These are phyloP conservation scores for Monosporascus cannonballus DNA, from an alignment of 2,329 filamentous ascomycete genomes.

Conservation along the genomic window DNA sequence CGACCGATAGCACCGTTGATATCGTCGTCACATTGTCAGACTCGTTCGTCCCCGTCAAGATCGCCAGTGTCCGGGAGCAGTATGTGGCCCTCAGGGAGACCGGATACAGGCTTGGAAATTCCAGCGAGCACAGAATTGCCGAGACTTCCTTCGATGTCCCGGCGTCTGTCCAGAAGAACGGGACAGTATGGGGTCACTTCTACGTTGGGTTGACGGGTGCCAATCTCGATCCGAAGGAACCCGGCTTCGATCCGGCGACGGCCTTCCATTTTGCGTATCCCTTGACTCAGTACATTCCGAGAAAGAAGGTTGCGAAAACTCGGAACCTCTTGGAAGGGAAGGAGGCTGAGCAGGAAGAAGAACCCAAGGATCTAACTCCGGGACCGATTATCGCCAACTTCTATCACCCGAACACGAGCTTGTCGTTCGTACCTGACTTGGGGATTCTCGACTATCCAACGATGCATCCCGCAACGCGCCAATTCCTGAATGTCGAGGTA, in stretches of 20 bases:
- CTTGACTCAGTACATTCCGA: conserved; percentile 81
- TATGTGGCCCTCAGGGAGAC: conserved; percentile 74
- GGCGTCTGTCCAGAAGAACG: conserved; percentile 77
- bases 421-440: conserved; percentile 78
- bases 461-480: conserved; percentile 67
- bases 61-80: conserved; percentile 59
- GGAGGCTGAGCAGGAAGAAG: conserved; percentile 41
- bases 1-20: conserved; percentile 70
- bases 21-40: conserved; percentile 80
- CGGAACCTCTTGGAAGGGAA: conserved; percentile 71
- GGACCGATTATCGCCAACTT: conserved; percentile 74
- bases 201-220: conserved; percentile 75
- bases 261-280: conserved; percentile 83
- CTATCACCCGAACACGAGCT: conserved; percentile 91
- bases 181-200: conserved; percentile 92
- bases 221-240: conserved; percentile 66
- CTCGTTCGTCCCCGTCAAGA: conserved; percentile 60
- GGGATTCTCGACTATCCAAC: conserved; percentile 62
- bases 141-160: conserved; percentile 76
- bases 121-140: conserved; percentile 68
- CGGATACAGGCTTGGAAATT: conserved; percentile 73
- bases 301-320: conserved; percentile 85
- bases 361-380: conserved; percentile 44
- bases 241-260: conserved; percentile 65
- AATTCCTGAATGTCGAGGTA: conserved; percentile 71